Evolutionary conservation across 345 rosid species (phyloP), one percentile per base, ranked within the genome.

Genomic region (Cardamine occulta): DNA sequence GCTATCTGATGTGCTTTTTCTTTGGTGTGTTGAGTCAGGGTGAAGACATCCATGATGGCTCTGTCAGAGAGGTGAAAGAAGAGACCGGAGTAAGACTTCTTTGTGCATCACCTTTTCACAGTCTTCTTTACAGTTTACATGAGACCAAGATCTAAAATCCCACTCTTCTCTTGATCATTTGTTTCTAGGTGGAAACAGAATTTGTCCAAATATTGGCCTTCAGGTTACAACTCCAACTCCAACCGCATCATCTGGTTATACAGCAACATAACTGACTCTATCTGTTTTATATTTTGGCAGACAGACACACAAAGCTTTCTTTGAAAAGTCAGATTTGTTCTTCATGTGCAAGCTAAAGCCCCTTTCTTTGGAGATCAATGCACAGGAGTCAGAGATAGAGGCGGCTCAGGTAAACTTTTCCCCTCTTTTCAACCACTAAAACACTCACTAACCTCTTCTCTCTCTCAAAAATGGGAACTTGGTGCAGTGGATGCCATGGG

Each of bases 31-130:
- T 62, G 80, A 15, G 9, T 49, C 80, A 95, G 97, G 99, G 97
- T 23, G 97, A 95, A 79, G 92, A 90, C 79, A 75, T 95, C 53
- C 84, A 81, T 74, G 79, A 58, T 29, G 93, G 97, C 60, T 96
- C 92, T 14, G 82, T 88, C 13, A 88, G 99, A 82, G 99, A 92
- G 84, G 97, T 84, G 45, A 88, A 92, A 81, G 97, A 95, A 89
- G 99, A 89, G 84, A 95, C 99, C 4, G 90, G 87, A 55, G 99
- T 90, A 76, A 90, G 96, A 69, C 37, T 42, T 44, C 44, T 32
- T 24, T 26, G 6, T 53, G 57, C 26, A 23, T 62, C 4, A 37
- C 28, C 19, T 55, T 51, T 42, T 28, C 42, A 21, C 28, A 48
- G 24, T 39, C 44, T 14, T 66, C 51, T 42, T 48, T 54, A 37